Percentiles rank a stretch among this genome's conserved stretches.
Conservation (phyloP, 495 filamentous ascomycete species). For the Talaromyces borbonicus region DNA sequence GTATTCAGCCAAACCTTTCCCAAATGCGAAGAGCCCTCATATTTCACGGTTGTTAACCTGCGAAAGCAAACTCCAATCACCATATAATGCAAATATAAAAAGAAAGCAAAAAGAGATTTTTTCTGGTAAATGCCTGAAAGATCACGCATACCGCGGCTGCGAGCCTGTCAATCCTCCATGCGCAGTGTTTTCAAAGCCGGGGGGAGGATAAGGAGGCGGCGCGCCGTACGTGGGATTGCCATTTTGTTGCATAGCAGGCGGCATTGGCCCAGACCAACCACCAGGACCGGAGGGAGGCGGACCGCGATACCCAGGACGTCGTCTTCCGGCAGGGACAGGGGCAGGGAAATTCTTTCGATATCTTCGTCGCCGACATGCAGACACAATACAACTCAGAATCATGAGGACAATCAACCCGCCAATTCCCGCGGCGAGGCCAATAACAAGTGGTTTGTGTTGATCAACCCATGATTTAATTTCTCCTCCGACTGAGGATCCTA, state of each 20-base stretch:
- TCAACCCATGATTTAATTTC: conserved; percentile 58
- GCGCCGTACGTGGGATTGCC: neutral
- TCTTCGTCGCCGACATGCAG: conserved; percentile 39
- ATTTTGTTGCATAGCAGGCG: conserved; percentile 2
- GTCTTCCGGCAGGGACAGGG: neutral
- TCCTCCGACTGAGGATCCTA: conserved; percentile 49
- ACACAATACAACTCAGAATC: conserved; percentile 49
- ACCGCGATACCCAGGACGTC: neutral
- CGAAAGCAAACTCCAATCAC: too few relatives aligned
- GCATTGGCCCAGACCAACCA: conserved; percentile 6
- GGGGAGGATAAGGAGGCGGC: neutral
- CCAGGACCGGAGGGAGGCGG: neutral
- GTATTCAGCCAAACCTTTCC: too few relatives aligned
- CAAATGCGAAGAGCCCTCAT: too few relatives aligned
- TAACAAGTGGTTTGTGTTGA: conserved; percentile 63
- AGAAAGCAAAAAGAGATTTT: too few relatives aligned
- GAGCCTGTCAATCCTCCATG: neutral
- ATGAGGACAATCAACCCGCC: conserved; percentile 57
- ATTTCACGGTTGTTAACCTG: too few relatives aligned
- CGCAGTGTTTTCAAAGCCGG: neutral
- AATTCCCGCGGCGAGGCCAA: conserved; percentile 58
- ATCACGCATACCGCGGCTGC: conserved; percentile 6
- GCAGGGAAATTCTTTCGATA: conserved; percentile 1
- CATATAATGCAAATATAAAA: too few relatives aligned
- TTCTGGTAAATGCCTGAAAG: too few relatives aligned